Percentiles rank a stretch among this genome's conserved stretches.
Evolutionary conservation across 208 protist species (phyloP).

Genomic region (Leptomonas seymouri): DNA sequence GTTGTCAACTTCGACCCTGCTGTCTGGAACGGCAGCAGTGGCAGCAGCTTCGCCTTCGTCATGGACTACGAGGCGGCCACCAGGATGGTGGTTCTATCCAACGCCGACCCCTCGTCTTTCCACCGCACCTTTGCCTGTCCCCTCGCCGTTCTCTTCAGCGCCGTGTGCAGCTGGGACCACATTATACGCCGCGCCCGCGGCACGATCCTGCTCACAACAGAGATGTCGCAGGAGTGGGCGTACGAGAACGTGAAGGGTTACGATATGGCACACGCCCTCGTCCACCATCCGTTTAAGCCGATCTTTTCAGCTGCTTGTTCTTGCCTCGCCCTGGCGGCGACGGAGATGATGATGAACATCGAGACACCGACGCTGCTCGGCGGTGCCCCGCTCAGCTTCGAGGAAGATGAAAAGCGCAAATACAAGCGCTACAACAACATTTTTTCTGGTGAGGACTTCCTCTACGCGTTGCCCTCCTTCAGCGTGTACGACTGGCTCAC

Average conservation of each 20-base stretch:
- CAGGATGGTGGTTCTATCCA: slow-evolving; percentile 67
- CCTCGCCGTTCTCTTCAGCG: slow-evolving; percentile 59
- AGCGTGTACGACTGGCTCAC: slow-evolving; percentile 66
- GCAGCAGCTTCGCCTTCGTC: slow-evolving; percentile 82
- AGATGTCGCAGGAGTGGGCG: slow-evolving; percentile 45
- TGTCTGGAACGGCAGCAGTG: slow-evolving; percentile 85
- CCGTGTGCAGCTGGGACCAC: slow-evolving; percentile 59
- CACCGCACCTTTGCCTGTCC: slow-evolving; percentile 78
- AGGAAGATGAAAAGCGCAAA: slow-evolving; percentile 51
- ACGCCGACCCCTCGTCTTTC: slow-evolving; percentile 69
- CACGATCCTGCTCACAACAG: slow-evolving; percentile 62
- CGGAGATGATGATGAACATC: slow-evolving; percentile 84
- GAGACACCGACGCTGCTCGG: slow-evolving; percentile 41
- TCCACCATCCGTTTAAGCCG: slow-evolving; percentile 91
- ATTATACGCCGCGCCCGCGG: slow-evolving; percentile 66
- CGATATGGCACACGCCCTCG: slow-evolving; percentile 80
- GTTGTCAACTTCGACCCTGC: slow-evolving; percentile 47
- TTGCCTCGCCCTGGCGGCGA: slow-evolving; percentile 85
- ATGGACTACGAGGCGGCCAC: slow-evolving; percentile 65
- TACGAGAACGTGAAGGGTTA: slow-evolving; percentile 82
- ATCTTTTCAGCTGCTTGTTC: slow-evolving; percentile 77
- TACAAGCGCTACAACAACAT: slow-evolving; percentile 85
- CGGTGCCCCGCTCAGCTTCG: slow-evolving; percentile 43
- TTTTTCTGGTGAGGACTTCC: slow-evolving; percentile 86
- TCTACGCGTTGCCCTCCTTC: slow-evolving; percentile 78